Evolutionary conservation across 2,329 filamentous ascomycete genomes (phyloP).

Genomic region (Diaporthe capsici): DNA sequence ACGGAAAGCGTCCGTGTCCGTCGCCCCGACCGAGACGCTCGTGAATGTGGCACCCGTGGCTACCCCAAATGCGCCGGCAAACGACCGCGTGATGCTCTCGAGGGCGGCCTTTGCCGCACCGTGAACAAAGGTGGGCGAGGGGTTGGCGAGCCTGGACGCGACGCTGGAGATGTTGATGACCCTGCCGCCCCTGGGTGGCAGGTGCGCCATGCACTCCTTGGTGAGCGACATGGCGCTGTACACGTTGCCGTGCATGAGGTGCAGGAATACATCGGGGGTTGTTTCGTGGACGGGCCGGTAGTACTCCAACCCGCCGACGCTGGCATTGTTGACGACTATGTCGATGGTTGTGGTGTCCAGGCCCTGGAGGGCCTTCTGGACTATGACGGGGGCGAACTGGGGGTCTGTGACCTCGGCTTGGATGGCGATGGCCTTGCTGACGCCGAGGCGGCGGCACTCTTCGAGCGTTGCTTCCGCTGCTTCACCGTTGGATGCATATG

Average conservation of each 20-base stretch:
- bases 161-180: background rate
- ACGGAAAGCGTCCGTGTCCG: background rate
- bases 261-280: background rate
- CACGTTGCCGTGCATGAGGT: constrained; percentile 5
- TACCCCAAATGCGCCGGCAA: background rate
- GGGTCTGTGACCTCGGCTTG: background rate
- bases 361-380: background rate
- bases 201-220: background rate
- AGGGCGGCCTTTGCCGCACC: background rate
- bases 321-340: background rate
- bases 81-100: background rate
- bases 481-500: background rate
- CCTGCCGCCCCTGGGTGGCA: background rate
- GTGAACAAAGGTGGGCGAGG: background rate
- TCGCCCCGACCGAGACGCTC: background rate
- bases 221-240: background rate
- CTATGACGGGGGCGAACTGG: background rate
- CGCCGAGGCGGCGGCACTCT: background rate
- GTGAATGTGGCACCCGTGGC: background rate
- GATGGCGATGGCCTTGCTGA: background rate
- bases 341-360: background rate
- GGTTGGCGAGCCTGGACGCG: background rate
- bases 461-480: background rate
- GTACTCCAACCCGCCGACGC: background rate
- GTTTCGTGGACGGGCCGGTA: background rate